phyloP scores from a whole-genome alignment of 2,329 filamentous ascomycete genomes.

The Aspergillus clavatus region DNA sequence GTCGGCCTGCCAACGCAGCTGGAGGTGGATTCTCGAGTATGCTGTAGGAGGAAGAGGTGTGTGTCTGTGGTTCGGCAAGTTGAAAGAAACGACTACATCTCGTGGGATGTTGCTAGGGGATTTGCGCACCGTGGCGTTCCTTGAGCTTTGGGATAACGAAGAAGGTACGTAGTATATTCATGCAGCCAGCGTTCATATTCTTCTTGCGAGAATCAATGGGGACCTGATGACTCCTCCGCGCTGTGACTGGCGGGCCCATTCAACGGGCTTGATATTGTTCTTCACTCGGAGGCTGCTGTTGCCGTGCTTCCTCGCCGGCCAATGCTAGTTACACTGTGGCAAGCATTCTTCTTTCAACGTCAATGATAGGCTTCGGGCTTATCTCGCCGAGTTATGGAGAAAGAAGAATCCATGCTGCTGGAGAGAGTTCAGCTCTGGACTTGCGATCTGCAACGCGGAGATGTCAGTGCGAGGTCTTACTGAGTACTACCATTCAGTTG shows the following conservation, averaged over 20 bases:
- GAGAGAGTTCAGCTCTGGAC: background rate
- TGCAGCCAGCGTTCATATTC: background rate
- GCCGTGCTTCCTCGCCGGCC: background rate
- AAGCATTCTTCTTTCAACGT: background rate
- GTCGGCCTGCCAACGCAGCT: background rate
- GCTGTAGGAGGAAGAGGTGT: background rate
- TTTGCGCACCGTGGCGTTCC: background rate
- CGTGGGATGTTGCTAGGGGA: background rate
- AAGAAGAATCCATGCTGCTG: background rate
- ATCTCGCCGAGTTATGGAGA: background rate
- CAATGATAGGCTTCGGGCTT: background rate
- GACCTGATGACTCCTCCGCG: background rate
- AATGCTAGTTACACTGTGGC: background rate
- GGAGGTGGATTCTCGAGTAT: too few relatives aligned
- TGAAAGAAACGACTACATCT: background rate
- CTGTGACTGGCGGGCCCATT: background rate
- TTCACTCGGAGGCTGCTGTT: background rate
- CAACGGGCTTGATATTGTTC: constrained; percentile 9
- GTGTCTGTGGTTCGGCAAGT: background rate
- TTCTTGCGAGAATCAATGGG: background rate
- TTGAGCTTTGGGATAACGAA: background rate
- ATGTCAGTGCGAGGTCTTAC: background rate
- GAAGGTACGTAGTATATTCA: background rate
- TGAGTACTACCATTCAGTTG: too few relatives aligned
- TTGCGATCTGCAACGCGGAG: background rate